Evolutionary conservation across 108 stramenopile species (phyloP), one percentile per base, ranked within the genome.

Genomic region (Skeletonema tropicum): DNA sequence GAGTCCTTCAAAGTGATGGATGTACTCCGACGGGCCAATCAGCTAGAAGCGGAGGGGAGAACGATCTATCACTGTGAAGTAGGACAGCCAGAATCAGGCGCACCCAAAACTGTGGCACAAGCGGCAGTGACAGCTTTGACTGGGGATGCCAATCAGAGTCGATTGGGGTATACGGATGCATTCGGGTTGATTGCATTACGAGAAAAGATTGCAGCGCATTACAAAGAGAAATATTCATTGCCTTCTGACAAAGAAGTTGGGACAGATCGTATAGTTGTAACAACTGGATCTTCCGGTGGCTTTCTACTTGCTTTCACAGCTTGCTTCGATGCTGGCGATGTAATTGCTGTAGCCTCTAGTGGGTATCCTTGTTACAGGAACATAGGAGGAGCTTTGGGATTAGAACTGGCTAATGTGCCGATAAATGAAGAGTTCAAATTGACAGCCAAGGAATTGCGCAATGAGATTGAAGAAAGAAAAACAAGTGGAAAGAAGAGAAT

Each of bases 281-380:
- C 93, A 55, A 96, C 95, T 9, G 97, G 97, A 21, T 89, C 89
- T 3, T 92, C 90, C 3, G 97, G 93, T 36, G 94, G 86, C 5
- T 96, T 97, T 79, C 71, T 97, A 19, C 82, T 97, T 68, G 90
- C 90, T 21, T 97, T 95, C 61, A 88, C 92, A 2, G 92, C 86
- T 9, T 90, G 90, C 75, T 97, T 96, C 77, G 93, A 97, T 81
- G 70, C 83, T 3, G 93, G 90, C 15, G 97, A 97, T 80, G 62
- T 59, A 4, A 82, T 97, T 17, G 95, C 94, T 12, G 85, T 97
- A 66, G 92, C 93, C 2, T 83, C 81, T 6, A 83, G 84, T 10
- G 94, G 95, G 30, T 97, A 97, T 79, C 97, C 97, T 9, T 97
- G 97, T 70, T 97, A 97, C 75, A 78, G 97, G n/a, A 97, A 97